Evolutionary conservation across 768 basidiomycete species (phyloP).

Genomic region (Collybia mongolica): DNA sequence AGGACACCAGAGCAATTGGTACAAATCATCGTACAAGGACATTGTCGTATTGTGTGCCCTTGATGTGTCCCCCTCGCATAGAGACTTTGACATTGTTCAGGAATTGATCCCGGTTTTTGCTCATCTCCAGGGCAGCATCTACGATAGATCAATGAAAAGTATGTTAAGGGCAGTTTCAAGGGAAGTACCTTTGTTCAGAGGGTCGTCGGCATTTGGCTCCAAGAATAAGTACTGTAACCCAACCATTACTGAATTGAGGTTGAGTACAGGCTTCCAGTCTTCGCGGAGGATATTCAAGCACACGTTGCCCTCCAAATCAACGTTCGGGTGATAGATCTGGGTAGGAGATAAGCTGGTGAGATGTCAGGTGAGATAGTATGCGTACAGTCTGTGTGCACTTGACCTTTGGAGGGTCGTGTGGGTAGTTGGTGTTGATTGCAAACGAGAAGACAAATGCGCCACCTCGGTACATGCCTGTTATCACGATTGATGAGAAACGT

Average conservation of each 20-base stretch:
- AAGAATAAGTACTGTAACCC: conserved; percentile 98
- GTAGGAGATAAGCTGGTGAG: conserved; percentile 5
- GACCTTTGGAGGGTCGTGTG: conserved; percentile 99
- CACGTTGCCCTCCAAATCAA: conserved; percentile 97
- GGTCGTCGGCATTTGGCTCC: conserved; percentile 98
- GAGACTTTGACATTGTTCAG: conserved; percentile 80
- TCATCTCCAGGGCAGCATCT: conserved; percentile 97
- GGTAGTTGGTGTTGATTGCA: conserved; percentile 96
- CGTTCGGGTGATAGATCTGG: conserved; percentile 98
- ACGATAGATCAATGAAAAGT: conserved; percentile 16
- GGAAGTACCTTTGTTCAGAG: conserved; percentile 87
- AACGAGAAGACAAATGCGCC: conserved; percentile 94
- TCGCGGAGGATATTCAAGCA: conserved; percentile 98
- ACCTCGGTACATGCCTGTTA: conserved; percentile 95
- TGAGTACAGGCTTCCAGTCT: conserved; percentile 99
- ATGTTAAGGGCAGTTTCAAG: neutral
- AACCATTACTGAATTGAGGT: conserved; percentile 97
- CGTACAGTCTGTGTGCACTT: conserved; percentile 92
- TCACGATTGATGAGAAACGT: conserved; percentile 5
- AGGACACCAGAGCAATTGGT: conserved; percentile 8
- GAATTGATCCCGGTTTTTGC: conserved; percentile 85
- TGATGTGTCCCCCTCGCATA: conserved; percentile 80
- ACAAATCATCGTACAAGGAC: conserved; percentile 51
- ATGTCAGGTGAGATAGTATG: conserved; percentile 7
- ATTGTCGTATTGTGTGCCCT: conserved; percentile 76